Percentiles rank a stretch among this genome's conserved stretches.
phyloP scores from a whole-genome alignment of 139 green algal species.

The Chlamydomonas urium region DNA sequence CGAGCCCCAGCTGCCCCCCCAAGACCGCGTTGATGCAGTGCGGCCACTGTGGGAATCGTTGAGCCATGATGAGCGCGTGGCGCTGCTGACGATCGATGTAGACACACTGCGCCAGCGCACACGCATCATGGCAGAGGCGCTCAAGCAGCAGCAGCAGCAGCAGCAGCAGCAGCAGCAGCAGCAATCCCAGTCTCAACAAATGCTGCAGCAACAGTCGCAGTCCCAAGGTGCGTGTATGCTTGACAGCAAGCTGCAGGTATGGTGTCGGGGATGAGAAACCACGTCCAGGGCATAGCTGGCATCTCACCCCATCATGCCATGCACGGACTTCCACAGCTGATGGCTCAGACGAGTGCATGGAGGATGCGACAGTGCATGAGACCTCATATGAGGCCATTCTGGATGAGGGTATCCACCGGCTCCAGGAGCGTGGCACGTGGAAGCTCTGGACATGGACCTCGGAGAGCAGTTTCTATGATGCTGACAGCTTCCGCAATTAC shows the following conservation, averaged over 20 bases:
- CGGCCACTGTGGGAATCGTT: slow-evolving; percentile 71
- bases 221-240: neutral
- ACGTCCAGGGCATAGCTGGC: too few species aligned
- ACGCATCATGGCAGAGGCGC: slow-evolving; percentile 28
- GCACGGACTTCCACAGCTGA: neutral
- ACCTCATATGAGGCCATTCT: slow-evolving; percentile 62
- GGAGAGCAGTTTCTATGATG: slow-evolving; percentile 51
- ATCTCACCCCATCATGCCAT: neutral
- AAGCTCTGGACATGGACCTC: slow-evolving; percentile 45
- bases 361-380: slow-evolving; percentile 22
- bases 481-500: slow-evolving; percentile 54
- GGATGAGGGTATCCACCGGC: slow-evolving; percentile 56
- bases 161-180: neutral
- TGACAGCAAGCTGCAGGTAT: too few species aligned
- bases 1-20: slow-evolving; percentile 31
- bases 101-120: slow-evolving; percentile 45
- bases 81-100: slow-evolving; percentile 59
- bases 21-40: slow-evolving; percentile 63
- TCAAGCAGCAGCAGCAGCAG: slow-evolving; percentile 30
- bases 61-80: slow-evolving; percentile 46
- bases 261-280: too few species aligned
- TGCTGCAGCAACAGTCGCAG: too few species aligned
- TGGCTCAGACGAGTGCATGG: slow-evolving; percentile 22
- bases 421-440: slow-evolving; percentile 32
- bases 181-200: neutral